Evolutionary conservation across 1,284 basidiomycete genomes (phyloP), one percentile per base, ranked within the genome.

Genomic region (Athelia psychrophila): DNA sequence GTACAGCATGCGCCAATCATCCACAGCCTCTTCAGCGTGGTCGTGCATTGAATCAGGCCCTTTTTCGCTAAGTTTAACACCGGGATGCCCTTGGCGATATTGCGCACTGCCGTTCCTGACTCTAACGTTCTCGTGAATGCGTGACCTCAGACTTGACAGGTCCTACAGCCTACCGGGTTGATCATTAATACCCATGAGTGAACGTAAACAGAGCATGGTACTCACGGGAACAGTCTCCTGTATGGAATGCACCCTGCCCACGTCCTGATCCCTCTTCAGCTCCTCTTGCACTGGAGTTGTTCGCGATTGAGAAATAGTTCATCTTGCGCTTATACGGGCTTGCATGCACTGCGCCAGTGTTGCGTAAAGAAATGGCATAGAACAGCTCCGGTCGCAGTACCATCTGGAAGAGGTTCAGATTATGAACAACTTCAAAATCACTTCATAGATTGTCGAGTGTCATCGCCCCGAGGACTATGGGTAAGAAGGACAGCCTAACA

Each of bases 1-100:
- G 18, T 19, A 20, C 20, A 33, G 47, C 8, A 70, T 82, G 38
- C 61, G 95, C 95, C 91, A 18, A 99, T 78, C 93, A 97, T 97
- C 66, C 95, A 93, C 61, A 98, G 78, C 44, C 94, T 75, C 69
- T 94, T 95, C 57, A 98, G 72, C 2, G 87, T 90, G 3, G 92
- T 95, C 83, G 98, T 95, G 61, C 91, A 93, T 22, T 82, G 73
- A 22, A 90, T 88, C 44, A 96, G 79, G 64, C 99, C 98, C 70
- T 87, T 88, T 79, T 99, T 99, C 27, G 95, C 95, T 30, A 91
- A 76, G 66, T 99, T 96, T 32, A 99, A 79, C 5, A 90, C 84
- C 66, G 98, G 94, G 51, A 99, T 98, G 67, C 99, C 97, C 58
- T 93, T 88, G 4, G 97, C 99, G 60, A 99, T 97, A 56, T 93